Base-by-base conservation (phyloP, 2,329 filamentous ascomycete genomes). In the Raffaelea arxii region DNA sequence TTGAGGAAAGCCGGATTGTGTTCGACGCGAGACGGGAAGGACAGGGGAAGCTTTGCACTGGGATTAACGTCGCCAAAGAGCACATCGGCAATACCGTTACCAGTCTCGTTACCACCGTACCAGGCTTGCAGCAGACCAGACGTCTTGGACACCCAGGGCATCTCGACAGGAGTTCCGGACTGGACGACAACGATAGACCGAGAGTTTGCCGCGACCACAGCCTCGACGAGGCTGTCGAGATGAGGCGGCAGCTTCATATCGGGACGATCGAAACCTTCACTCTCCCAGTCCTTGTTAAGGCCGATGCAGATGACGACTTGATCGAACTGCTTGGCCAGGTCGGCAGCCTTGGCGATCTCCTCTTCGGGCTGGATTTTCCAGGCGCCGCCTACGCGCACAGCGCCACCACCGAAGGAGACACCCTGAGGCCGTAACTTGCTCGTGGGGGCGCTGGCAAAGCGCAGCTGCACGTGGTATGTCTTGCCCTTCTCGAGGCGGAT, bases 1-100 rank as follows among this genome's bases (percentile, higher is more conserved):
- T 88, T 90, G 55, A 88, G 70, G 64, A 82, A 89, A 0, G 83
- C 77, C 1, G 86, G 86, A 51, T 84, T 87, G 56, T 89, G 82
- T 57, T 83, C 74, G 1, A 83, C 59, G 16, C 71, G 69, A 44
- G 69, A 70, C 1, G 87, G 86, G 65, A 90, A 90, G 3, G 74
- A 83, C 21, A 89, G 69, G 0, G 84, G 82, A 1, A 90, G 70
- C 61, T 89, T 89, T 14, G 80, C 77, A 74, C 54, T 74, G 2
- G 79, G 79, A 53, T 78, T 82, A 46, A 74, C 67, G 44, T 74
- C 67, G 40, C 78, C 79, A 51, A 78, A 75, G 22, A 82, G 64
- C 1, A 82, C 72, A 51, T 82, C 78, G 6, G 76, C 78, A 44
- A 83, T 73, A 1, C 75, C 78, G 52, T 82, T 80, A 4, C 78